These are phyloP conservation scores for Amesomyces nigricolor DNA, from an alignment of 2,329 filamentous ascomycete species.

Conservation along the genomic window DNA sequence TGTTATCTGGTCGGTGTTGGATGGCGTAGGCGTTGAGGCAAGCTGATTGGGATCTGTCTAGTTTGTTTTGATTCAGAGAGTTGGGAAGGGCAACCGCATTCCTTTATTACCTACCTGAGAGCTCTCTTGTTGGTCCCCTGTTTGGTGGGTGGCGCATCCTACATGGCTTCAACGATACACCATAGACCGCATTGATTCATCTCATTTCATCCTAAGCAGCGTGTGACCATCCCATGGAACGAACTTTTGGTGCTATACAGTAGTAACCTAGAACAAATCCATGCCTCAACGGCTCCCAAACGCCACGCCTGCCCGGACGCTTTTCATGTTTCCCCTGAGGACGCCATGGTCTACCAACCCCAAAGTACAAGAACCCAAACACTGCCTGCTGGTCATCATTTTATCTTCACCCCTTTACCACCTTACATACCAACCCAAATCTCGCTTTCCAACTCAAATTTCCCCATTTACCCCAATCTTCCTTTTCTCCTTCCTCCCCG, in stretches of 20 bases:
- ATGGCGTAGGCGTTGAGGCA: background rate
- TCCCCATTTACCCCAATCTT: slow-evolving; percentile 46
- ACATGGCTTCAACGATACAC: too few species aligned
- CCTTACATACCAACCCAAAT: slow-evolving; percentile 13
- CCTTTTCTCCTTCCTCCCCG: slow-evolving; percentile 73
- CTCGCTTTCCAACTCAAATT: slow-evolving; percentile 43
- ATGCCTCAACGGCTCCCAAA: background rate
- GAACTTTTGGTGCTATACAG: background rate
- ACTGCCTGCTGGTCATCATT: background rate
- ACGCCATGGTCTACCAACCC: slow-evolving; percentile 5
- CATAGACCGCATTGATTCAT: too few species aligned
- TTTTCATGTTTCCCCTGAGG: slow-evolving; percentile 4
- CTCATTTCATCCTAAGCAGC: background rate
- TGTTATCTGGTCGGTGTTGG: background rate
- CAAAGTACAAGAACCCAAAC: background rate
- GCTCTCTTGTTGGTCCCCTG: too few species aligned
- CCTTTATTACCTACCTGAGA: too few species aligned
- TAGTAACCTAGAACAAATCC: background rate
- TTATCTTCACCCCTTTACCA: background rate
- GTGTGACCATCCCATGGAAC: background rate
- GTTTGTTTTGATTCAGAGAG: too few species aligned
- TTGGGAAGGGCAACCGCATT: too few species aligned
- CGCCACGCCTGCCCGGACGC: slow-evolving; percentile 6
- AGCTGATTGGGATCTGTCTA: background rate
- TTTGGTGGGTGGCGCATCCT: too few species aligned